Base-by-base conservation (phyloP, 257 asterid genomes). In the Solanum sejunctum region DNA sequence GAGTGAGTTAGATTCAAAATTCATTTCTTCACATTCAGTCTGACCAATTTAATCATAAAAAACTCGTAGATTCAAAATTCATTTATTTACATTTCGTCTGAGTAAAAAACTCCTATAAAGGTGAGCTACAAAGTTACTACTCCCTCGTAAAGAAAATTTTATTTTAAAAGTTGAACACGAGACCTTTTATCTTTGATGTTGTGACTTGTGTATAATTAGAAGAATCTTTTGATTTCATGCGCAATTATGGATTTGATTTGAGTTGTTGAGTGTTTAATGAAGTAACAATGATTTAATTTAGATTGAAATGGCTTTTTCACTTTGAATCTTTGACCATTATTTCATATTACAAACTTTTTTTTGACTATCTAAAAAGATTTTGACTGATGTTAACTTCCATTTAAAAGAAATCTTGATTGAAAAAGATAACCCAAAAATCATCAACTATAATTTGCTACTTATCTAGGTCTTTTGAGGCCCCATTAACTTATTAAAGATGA, bases 341-440 rank as follows among this genome's bases (percentile, higher is more conserved):
- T 9, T 77, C 52, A 51, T 51, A 15, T 52, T 52, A 77, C 21
- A 13, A 15, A 41, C 73, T 45, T 61, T 60, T 82, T 82, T 82
- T 82, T 61, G 54, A 83, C 57, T 32, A 55, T 45, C 20, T 12
- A 23, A 28, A 69, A 52, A 39, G 43, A 66, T 78, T 75, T 57
- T 80, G 85, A 83, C 61, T 84, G 78, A 84, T 81, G 81, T 28
- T 51, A 81, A 81, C 49, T 58, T 17, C 67, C 45, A 70, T 86
- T 72, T 71, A 61, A 86, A 78, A 21, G 71, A 66, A 64, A 66
- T 66, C n/a, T 66, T 39, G 82, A 60, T 28, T 12, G 83, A 70
- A 81, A 86, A 88, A 73, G 86, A 88, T 86, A 82, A 84, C 84
- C 89, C 63, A 23, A 77, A 77, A 78, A 85, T 88, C 51, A 84